phyloP scores from a whole-genome alignment of 1,284 basidiomycete species.

The Ganoderma leucocontextum region DNA sequence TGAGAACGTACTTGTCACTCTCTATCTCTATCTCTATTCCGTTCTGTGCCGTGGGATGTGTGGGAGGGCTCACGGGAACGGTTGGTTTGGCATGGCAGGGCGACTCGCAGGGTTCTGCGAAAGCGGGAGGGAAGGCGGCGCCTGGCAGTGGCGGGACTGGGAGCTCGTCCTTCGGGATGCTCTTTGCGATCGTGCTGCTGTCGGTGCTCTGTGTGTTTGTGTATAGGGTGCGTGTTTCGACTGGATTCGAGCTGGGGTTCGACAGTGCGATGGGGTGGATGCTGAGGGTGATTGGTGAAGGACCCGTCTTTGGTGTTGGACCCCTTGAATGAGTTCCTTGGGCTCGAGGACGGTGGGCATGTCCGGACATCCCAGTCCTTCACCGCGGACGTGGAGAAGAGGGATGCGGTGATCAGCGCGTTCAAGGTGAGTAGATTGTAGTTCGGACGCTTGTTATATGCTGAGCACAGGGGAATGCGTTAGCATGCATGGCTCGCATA shows the following conservation, averaged over 20 bases:
- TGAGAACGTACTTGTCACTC: constrained; percentile 14
- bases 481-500: constrained; percentile 86
- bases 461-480: constrained; percentile 17
- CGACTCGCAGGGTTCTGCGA: background rate
- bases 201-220: constrained; percentile 23
- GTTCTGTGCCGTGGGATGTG: background rate
- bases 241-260: background rate
- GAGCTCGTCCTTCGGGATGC: background rate
- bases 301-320: constrained; percentile 26
- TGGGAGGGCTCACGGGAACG: constrained; percentile 1
- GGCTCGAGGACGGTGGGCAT: constrained; percentile 26
- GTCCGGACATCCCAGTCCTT: constrained; percentile 39
- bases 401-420: constrained; percentile 76
- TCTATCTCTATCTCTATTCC: background rate
- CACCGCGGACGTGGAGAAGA: constrained; percentile 66
- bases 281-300: constrained; percentile 17
- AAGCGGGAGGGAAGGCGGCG: background rate
- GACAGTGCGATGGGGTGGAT: background rate
- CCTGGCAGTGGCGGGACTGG: background rate
- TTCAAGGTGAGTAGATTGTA: constrained; percentile 68
- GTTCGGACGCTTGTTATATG: background rate
- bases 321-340: constrained; percentile 30
- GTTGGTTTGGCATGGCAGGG: background rate
- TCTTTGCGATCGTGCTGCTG: constrained; percentile 27
- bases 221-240: constrained; percentile 23